Conservation (phyloP, 352 stramenopile genomes). For the Blastocystis sp. region DNA sequence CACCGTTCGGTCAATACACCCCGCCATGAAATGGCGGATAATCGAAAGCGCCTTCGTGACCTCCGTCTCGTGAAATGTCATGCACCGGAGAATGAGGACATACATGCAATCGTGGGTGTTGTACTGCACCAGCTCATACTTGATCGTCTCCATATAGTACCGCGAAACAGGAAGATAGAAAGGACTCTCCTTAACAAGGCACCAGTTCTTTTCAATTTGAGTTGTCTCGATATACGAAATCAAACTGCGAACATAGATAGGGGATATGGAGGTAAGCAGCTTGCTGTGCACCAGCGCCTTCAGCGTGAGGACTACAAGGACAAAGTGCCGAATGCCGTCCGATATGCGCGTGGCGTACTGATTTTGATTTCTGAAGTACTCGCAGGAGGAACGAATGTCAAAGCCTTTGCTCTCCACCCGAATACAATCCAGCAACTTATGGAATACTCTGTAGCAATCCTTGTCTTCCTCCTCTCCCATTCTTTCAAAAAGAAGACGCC, state of each 20-base stretch:
- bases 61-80: slow-evolving; percentile 25
- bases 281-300: neutral
- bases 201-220: slow-evolving; percentile 53
- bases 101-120: slow-evolving; percentile 44
- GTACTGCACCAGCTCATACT: slow-evolving; percentile 47
- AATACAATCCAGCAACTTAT: slow-evolving; percentile 4
- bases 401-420: neutral
- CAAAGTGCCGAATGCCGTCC: neutral
- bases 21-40: neutral
- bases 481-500: neutral
- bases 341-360: neutral
- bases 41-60: neutral
- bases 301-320: slow-evolving; percentile 6
- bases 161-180: neutral
- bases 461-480: neutral
- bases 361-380: slow-evolving; percentile 53
- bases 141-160: slow-evolving; percentile 43
- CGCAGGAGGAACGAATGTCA: slow-evolving; percentile 7
- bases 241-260: slow-evolving; percentile 14
- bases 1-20: slow-evolving; percentile 10
- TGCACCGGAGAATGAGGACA: slow-evolving; percentile 22
- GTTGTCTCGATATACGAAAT: neutral
- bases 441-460: neutral
- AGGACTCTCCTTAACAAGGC: neutral
- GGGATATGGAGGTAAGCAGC: neutral